A percentile compares a stretch with the other conserved stretches of the same genome.
Conservation (phyloP, 2,329 filamentous ascomycete species). For the Beauveria rudraprayagi region DNA sequence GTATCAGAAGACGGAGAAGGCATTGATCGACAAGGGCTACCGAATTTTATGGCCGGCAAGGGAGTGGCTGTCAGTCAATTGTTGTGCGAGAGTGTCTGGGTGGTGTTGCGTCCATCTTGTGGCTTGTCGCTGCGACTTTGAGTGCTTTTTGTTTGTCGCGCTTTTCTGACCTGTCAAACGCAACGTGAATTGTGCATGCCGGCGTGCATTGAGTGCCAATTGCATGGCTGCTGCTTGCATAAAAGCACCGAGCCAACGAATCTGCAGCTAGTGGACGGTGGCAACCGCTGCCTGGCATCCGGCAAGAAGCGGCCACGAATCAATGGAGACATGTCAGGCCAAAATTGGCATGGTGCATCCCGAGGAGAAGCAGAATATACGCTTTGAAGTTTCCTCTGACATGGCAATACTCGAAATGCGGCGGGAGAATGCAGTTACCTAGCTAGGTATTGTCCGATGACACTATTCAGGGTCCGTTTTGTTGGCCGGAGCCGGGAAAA, state of each 20-base stretch:
- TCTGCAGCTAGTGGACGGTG: not conserved
- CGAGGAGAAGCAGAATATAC: not conserved
- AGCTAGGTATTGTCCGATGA: not conserved
- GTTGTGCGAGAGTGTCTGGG: not conserved
- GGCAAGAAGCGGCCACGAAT: not conserved
- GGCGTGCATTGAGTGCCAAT: not conserved
- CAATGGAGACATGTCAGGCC: constrained; percentile 4
- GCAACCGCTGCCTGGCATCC: not conserved
- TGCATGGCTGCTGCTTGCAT: not conserved
- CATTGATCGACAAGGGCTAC: not conserved
- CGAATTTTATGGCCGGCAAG: not conserved
- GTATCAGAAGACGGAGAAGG: not conserved
- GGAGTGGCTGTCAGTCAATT: not conserved
- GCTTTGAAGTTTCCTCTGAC: no score
- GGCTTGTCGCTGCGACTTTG: not conserved
- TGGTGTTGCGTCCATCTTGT: not conserved
- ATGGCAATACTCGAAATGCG: no score
- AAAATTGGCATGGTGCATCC: constrained; percentile 1
- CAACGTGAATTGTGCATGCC: not conserved
- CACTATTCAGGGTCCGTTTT: not conserved
- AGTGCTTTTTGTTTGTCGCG: not conserved
- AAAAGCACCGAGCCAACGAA: not conserved
- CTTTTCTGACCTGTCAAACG: constrained; percentile 2
- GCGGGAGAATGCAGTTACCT: no score
- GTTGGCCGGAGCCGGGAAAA: constrained; percentile 3